phyloP scores from a whole-genome alignment of 1,139 yeast genomes.

The Saccharomyces hybrid region DNA sequence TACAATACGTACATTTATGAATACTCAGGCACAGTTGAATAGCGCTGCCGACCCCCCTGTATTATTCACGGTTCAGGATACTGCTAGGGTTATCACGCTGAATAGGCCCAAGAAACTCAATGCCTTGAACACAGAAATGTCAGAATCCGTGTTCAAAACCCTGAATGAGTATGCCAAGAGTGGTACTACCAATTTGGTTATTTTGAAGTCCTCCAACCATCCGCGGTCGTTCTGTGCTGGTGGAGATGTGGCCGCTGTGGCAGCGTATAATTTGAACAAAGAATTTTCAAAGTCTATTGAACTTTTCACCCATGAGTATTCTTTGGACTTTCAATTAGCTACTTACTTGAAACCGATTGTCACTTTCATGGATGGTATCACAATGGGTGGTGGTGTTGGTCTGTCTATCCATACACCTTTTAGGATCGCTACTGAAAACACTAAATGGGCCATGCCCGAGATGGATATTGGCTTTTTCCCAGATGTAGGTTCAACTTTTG shows the following conservation, averaged over 20 bases:
- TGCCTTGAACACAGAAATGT: conserved; percentile 77
- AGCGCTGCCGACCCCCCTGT: conserved; percentile 7
- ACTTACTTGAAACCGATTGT: conserved; percentile 81
- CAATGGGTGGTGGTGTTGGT: conserved; percentile 99
- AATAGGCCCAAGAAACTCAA: conserved; percentile 80
- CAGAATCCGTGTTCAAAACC: conserved; percentile 64
- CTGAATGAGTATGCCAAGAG: conserved; percentile 70
- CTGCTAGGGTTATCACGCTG: conserved; percentile 67
- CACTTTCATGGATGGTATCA: conserved; percentile 81
- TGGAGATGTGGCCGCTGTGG: conserved; percentile 84
- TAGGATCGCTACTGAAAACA: conserved; percentile 82
- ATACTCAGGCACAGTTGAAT: conserved; percentile 1
- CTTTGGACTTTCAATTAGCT: conserved; percentile 69
- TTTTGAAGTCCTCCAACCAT: conserved; percentile 52
- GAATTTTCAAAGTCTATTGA: conserved; percentile 43
- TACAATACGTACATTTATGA: conserved; percentile 1
- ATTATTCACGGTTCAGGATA: conserved; percentile 28
- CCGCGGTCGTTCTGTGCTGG: conserved; percentile 67
- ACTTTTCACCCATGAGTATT: conserved; percentile 76
- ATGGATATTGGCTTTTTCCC: conserved; percentile 95
- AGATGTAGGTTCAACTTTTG: conserved; percentile 91
- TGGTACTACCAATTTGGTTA: conserved; percentile 52
- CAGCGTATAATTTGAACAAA: conserved; percentile 43
- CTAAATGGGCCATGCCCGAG: conserved; percentile 95
- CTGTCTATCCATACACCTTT: conserved; percentile 88